Percentiles rank a stretch among this genome's conserved stretches.
phyloP scores from a whole-genome alignment of 768 basidiomycete genomes.

The Suillus weaverae region DNA sequence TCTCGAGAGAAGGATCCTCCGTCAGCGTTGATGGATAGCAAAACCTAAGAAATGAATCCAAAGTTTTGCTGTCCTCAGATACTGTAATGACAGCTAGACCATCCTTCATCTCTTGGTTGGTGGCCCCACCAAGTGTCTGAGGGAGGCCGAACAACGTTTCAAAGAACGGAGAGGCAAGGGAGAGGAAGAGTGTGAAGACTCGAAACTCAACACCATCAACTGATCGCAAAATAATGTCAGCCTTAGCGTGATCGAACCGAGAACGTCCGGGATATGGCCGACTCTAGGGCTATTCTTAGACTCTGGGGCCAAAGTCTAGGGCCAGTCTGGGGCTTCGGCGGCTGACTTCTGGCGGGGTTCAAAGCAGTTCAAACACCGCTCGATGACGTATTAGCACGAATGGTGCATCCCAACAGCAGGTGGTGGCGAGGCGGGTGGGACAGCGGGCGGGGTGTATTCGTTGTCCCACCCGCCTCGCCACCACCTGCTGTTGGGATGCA shows the following conservation, averaged over 20 bases:
- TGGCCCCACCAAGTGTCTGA: conserved; percentile 11
- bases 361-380: too few relatives aligned
- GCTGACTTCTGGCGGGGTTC: too few relatives aligned
- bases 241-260: conserved; percentile 10
- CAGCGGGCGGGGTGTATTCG: too few relatives aligned
- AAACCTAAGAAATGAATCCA: conserved; percentile 21
- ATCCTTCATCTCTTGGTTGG: conserved; percentile 3
- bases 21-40: conserved; percentile 25
- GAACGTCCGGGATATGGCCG: too few relatives aligned
- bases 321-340: too few relatives aligned
- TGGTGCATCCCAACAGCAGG: too few relatives aligned
- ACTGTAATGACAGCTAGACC: conserved; percentile 13
- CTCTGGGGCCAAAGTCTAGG: too few relatives aligned
- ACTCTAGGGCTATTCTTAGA: too few relatives aligned
- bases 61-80: conserved; percentile 18
- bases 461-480: too few relatives aligned
- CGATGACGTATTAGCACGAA: too few relatives aligned
- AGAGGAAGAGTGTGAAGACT: conserved; percentile 26
- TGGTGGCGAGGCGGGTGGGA: too few relatives aligned
- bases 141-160: conserved; percentile 27
- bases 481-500: too few relatives aligned
- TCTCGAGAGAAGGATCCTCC: conserved; percentile 18
- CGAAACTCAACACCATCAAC: conserved; percentile 25
- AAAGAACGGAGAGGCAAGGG: conserved; percentile 31
- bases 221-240: conserved; percentile 16